Percentiles rank a stretch among this genome's conserved stretches.
Evolutionary conservation across 2,329 filamentous ascomycete genomes (phyloP).

Genomic region (Orbilia quercus): DNA sequence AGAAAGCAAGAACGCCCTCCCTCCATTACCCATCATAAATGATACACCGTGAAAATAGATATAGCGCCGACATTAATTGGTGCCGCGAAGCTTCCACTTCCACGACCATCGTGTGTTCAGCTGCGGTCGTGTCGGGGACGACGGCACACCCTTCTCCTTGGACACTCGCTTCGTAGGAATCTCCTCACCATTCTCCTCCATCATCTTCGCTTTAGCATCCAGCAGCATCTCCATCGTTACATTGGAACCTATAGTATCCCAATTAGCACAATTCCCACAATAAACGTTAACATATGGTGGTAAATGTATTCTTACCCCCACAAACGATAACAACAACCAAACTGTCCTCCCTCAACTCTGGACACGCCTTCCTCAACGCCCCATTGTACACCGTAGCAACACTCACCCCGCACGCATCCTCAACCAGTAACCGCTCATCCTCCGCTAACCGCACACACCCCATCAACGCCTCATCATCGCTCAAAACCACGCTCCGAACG

Average conservation of each 20-base stretch:
- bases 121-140: conserved; percentile 29
- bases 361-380: conserved; percentile 71
- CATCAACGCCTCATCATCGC: conserved; percentile 81
- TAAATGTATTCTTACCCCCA: conserved; percentile 66
- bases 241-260: conserved; percentile 68
- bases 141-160: conserved; percentile 9
- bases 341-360: conserved; percentile 71
- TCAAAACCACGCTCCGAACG: conserved; percentile 73
- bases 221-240: conserved; percentile 73
- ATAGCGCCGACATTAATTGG: conserved; percentile 7
- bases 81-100: conserved; percentile 38
- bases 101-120: conserved; percentile 47
- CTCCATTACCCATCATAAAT: conserved; percentile 7
- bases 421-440: conserved; percentile 82
- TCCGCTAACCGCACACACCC: conserved; percentile 82
- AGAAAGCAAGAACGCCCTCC: background rate
- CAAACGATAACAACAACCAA: conserved; percentile 88
- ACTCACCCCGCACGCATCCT: conserved; percentile 85
- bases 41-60: background rate
- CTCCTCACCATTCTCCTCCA: conserved; percentile 11
- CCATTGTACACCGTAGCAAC: conserved; percentile 76
- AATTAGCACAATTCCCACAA: background rate
- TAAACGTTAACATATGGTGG: background rate
- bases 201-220: conserved; percentile 59
- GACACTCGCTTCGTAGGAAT: conserved; percentile 1